Conservation (phyloP, 495 filamentous ascomycete genomes). For the Neurospora discreta region DNA sequence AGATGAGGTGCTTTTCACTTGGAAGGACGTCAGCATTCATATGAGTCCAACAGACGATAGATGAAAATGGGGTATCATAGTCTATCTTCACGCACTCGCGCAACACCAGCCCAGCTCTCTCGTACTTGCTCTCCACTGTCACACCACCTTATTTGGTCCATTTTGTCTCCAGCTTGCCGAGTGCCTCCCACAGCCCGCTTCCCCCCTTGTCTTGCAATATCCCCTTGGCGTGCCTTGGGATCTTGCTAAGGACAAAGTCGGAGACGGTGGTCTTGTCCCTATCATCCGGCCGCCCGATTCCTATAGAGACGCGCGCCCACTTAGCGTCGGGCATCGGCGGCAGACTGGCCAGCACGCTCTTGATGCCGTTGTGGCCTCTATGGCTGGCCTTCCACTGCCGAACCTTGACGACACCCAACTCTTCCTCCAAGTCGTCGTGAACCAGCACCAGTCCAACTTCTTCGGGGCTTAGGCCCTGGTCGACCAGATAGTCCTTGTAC, state of each 20-base stretch:
- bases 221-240: slow-evolving; percentile 38
- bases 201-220: slow-evolving; percentile 39
- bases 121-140: background rate
- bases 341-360: slow-evolving; percentile 47
- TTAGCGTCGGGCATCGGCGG: slow-evolving; percentile 14
- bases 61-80: slow-evolving; percentile 4
- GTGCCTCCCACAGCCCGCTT: slow-evolving; percentile 35
- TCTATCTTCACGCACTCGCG: background rate
- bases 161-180: slow-evolving; percentile 37
- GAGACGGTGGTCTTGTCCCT: slow-evolving; percentile 47
- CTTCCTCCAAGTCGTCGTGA: slow-evolving; percentile 73
- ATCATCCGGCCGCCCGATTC: slow-evolving; percentile 58
- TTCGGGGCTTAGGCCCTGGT: slow-evolving; percentile 13
- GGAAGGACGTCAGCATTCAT: background rate
- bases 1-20: background rate
- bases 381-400: slow-evolving; percentile 46
- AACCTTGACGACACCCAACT: slow-evolving; percentile 52
- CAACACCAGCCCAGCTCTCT: background rate
- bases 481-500: slow-evolving; percentile 28
- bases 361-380: slow-evolving; percentile 72
- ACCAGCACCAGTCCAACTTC: slow-evolving; percentile 53
- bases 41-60: background rate
- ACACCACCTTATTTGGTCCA: slow-evolving; percentile 17
- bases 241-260: slow-evolving; percentile 56
- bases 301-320: slow-evolving; percentile 47